Evolutionary conservation across 2,329 filamentous ascomycete genomes (phyloP), one percentile per base, ranked within the genome.

Genomic region (Plenodomus tracheiphilus): DNA sequence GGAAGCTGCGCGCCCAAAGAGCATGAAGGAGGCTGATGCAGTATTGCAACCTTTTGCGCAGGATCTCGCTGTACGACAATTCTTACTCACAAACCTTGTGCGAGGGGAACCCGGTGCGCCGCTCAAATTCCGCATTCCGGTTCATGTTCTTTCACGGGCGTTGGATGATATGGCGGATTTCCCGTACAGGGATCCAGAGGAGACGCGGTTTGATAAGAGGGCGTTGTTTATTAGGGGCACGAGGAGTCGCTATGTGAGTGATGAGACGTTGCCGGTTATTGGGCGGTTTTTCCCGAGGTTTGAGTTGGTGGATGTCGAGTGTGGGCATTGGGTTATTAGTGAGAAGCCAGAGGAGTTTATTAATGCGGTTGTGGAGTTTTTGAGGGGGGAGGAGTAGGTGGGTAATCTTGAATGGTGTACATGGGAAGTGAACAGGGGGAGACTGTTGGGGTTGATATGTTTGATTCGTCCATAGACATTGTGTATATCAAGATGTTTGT

Each of bases 311-410:
- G 87, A 93, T 72, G 76, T 96, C 25, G 86, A 94, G 32, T 82
- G 86, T 8, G 91, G 91, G 0, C 91, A 96, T 71, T 96, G 91
- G 91, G 77, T 96, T 4, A 91, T 93, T 54, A 90, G 88, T n/a
- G 91, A 96, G 77, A 86, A 91, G 61, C 90, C 91, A 0, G 85
- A 91, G 65, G 85, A 79, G 9, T 96, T 96, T 58, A 83, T 86
- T 66, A 76, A 82, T 79, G 85, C 79, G 55, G 85, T 87, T 10
- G 78, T 86, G 19, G 83, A 87, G 39, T 88, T 87, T 61, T 68
- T 88, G 41, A 78, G 64, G 71, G 84, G 72, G 75, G 76, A 76
- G 54, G 70, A 76, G 16, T 76, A 41, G 36, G 16, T 17, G 28
- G 22, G 10, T 25, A 10, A 10, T 6, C 6, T 25, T 25, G 22